Percentiles rank a stretch among this genome's conserved stretches.
These are phyloP conservation scores for Phytophthora citrophthora DNA, from an alignment of 352 stramenopile species.

Conservation along the genomic window DNA sequence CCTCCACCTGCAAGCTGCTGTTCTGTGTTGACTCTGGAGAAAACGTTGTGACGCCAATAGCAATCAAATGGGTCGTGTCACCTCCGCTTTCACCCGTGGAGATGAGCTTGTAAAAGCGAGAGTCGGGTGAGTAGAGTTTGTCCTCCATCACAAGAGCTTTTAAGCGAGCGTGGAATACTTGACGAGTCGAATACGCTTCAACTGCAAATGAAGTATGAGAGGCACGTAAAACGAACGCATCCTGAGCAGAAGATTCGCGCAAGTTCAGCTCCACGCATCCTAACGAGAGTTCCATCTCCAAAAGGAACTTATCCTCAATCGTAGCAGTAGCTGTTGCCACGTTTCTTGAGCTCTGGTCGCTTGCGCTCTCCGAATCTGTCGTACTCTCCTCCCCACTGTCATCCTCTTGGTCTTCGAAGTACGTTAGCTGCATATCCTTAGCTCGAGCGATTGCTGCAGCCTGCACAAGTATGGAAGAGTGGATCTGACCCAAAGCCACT, in stretches of 20 bases:
- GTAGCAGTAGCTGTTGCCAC: neutral
- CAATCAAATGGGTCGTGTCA: constrained; percentile 47
- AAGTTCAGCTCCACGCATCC: constrained; percentile 62
- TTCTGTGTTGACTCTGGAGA: constrained; percentile 15
- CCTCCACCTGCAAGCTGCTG: constrained; percentile 40
- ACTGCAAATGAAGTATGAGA: constrained; percentile 57
- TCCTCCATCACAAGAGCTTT: constrained; percentile 75
- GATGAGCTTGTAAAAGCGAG: constrained; percentile 69
- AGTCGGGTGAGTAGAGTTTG: constrained; percentile 56
- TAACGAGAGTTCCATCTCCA: constrained; percentile 60
- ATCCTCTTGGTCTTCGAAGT: constrained; percentile 28
- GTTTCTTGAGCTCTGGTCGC: constrained; percentile 11
- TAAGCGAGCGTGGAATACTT: constrained; percentile 55
- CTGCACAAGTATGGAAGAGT: constrained; percentile 55
- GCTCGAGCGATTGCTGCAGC: constrained; percentile 11
- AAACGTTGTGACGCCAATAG: constrained; percentile 57
- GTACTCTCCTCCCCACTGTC: constrained; percentile 25
- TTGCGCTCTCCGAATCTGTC: constrained; percentile 15
- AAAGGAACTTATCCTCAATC: constrained; percentile 46
- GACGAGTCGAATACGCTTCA: constrained; percentile 52
- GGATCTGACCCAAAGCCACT: constrained; percentile 53
- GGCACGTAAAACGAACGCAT: constrained; percentile 61
- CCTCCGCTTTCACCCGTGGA: constrained; percentile 50
- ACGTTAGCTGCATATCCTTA: constrained; percentile 23
- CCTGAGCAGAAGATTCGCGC: constrained; percentile 47